These are phyloP conservation scores for Fusarium virguliforme DNA, from an alignment of 2,329 filamentous ascomycete genomes.

Conservation along the genomic window DNA sequence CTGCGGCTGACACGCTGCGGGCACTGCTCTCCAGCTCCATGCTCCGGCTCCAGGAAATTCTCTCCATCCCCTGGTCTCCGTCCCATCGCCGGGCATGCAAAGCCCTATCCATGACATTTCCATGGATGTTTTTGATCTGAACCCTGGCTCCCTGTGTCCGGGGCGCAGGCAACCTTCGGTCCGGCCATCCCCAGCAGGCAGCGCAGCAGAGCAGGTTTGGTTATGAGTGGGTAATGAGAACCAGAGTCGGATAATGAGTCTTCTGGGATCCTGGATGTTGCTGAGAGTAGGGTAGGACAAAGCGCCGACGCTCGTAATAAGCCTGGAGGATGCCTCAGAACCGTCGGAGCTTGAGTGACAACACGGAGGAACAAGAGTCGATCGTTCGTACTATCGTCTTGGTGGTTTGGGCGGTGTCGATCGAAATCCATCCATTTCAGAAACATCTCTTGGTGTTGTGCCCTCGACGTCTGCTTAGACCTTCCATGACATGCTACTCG, in stretches of 20 bases:
- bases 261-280: slow-evolving; percentile 41
- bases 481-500: slow-evolving; percentile 15
- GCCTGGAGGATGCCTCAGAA: slow-evolving; percentile 32
- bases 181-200: slow-evolving; percentile 41
- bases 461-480: slow-evolving; percentile 12
- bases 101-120: slow-evolving; percentile 46
- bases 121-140: slow-evolving; percentile 40
- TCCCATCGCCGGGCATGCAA: slow-evolving; percentile 36
- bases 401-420: neutral
- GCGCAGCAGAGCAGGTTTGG: slow-evolving; percentile 12
- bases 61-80: slow-evolving; percentile 44
- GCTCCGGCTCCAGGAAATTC: slow-evolving; percentile 51
- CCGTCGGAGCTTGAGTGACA: slow-evolving; percentile 4
- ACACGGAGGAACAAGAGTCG: neutral
- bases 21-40: slow-evolving; percentile 40
- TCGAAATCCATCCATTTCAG: slow-evolving; percentile 7
- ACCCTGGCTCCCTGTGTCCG: slow-evolving; percentile 39
- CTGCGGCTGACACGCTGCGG: slow-evolving; percentile 36
- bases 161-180: slow-evolving; percentile 49
- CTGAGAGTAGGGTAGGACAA: slow-evolving; percentile 33
- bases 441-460: slow-evolving; percentile 10
- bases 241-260: slow-evolving; percentile 43
- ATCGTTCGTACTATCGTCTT: neutral
- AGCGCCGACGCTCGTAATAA: slow-evolving; percentile 46
- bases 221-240: slow-evolving; percentile 42